A percentile compares a stretch with the other conserved stretches of the same genome.
Conservation (phyloP, 75 land plant species). For the Adiantum capillusveneris region DNA sequence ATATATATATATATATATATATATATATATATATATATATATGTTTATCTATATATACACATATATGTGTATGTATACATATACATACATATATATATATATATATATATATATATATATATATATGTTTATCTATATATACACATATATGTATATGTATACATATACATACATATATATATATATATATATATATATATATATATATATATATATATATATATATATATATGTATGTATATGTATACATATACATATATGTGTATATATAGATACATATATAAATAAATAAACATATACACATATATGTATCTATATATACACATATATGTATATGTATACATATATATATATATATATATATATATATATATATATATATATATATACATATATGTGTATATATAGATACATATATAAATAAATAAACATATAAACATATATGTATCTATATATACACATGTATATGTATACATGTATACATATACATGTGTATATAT, state of each 20-base stretch:
- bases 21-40: not conserved
- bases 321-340: not conserved
- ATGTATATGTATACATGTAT: too few species aligned
- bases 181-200: conserved; percentile 4
- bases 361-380: not conserved
- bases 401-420: not conserved
- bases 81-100: not conserved
- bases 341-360: not conserved
- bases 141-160: not conserved
- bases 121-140: not conserved
- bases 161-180: not conserved
- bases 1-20: not conserved
- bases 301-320: conserved; percentile 1
- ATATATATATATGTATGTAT: too few species aligned
- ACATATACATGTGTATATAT: too few species aligned
- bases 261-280: not conserved
- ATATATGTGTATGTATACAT: not conserved
- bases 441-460: not conserved
- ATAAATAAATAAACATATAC: not conserved
- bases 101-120: not conserved
- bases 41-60: not conserved
- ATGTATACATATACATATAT: too few species aligned
- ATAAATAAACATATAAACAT: not conserved
- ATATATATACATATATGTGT: not conserved
- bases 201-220: not conserved